A percentile compares a stretch with the other conserved stretches of the same genome.
These are phyloP conservation scores for Endocalyx cinctus DNA, from an alignment of 2,329 filamentous ascomycete genomes.

Conservation along the genomic window DNA sequence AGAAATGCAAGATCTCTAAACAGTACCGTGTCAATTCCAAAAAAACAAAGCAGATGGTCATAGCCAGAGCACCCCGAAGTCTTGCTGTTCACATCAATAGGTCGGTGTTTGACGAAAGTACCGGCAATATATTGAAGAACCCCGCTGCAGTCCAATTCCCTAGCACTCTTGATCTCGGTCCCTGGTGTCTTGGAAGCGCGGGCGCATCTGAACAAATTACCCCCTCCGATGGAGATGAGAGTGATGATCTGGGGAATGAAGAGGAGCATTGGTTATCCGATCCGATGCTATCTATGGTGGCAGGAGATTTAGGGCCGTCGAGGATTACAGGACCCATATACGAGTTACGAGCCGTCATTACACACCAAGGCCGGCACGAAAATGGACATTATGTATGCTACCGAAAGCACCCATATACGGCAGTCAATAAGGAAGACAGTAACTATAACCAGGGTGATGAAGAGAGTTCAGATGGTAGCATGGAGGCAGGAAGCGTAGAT, in stretches of 20 bases:
- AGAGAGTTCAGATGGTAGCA: no score
- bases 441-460: slow-evolving; percentile 12
- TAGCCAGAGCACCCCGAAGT: slow-evolving; percentile 76
- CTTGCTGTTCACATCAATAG: slow-evolving; percentile 86
- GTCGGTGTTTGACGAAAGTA: slow-evolving; percentile 82
- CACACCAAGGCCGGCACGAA: slow-evolving; percentile 85
- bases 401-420: slow-evolving; percentile 56
- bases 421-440: slow-evolving; percentile 9
- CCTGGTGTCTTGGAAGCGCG: slow-evolving; percentile 76
- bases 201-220: slow-evolving; percentile 14
- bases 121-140: slow-evolving; percentile 79
- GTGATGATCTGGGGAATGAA: slow-evolving; percentile 20
- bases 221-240: slow-evolving; percentile 16
- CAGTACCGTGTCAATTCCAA: slow-evolving; percentile 70
- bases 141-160: slow-evolving; percentile 75
- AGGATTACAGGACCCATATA: slow-evolving; percentile 60
- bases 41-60: slow-evolving; percentile 84
- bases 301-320: slow-evolving; percentile 46
- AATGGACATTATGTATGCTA: slow-evolving; percentile 97
- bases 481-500: no score
- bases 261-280: slow-evolving; percentile 67
- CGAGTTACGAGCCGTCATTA: slow-evolving; percentile 76
- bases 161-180: slow-evolving; percentile 64
- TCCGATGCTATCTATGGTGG: slow-evolving; percentile 69
- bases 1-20: slow-evolving; percentile 61